A percentile compares a stretch with the other conserved stretches of the same genome.
Conservation (phyloP, 2,329 filamentous ascomycete genomes). For the Phoma sp. region DNA sequence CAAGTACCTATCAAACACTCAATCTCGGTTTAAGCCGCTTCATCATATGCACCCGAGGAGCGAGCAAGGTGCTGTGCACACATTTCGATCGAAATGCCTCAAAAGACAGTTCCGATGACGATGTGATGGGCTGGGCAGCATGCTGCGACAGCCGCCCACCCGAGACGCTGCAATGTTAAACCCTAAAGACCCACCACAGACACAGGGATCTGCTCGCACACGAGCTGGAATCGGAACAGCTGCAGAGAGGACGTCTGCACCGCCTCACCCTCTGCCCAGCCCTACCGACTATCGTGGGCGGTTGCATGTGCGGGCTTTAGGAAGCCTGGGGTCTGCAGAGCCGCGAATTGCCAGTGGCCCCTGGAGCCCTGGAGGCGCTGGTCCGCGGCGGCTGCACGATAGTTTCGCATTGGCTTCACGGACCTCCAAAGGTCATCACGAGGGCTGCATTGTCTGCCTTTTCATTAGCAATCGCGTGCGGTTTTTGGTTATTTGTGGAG, state of each 20-base stretch:
- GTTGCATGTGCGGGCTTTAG: slow-evolving; percentile 2
- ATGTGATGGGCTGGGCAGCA: background rate
- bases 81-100: slow-evolving; percentile 27
- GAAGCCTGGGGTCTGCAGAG: slow-evolving; percentile 9
- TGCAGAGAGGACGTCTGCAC: slow-evolving; percentile 21
- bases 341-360: slow-evolving; percentile 20
- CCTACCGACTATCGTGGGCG: slow-evolving; percentile 23
- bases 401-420: slow-evolving; percentile 6
- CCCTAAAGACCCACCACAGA: slow-evolving; percentile 19
- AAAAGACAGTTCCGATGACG: slow-evolving; percentile 10
- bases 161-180: slow-evolving; percentile 27
- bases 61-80: slow-evolving; percentile 1
- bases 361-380: too few species aligned
- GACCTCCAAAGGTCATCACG: slow-evolving; percentile 11
- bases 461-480: slow-evolving; percentile 17
- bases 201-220: slow-evolving; percentile 23
- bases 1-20: background rate
- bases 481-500: slow-evolving; percentile 12
- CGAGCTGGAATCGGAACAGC: slow-evolving; percentile 40
- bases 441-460: slow-evolving; percentile 12
- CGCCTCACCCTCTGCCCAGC: slow-evolving; percentile 22
- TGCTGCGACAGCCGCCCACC: slow-evolving; percentile 29
- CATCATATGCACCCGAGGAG: background rate
- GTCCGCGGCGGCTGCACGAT: slow-evolving; percentile 1
- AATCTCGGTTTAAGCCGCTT: slow-evolving; percentile 20